Evolutionary conservation across 768 basidiomycete species (phyloP).

Genomic region (Calocybe gangraenosa): DNA sequence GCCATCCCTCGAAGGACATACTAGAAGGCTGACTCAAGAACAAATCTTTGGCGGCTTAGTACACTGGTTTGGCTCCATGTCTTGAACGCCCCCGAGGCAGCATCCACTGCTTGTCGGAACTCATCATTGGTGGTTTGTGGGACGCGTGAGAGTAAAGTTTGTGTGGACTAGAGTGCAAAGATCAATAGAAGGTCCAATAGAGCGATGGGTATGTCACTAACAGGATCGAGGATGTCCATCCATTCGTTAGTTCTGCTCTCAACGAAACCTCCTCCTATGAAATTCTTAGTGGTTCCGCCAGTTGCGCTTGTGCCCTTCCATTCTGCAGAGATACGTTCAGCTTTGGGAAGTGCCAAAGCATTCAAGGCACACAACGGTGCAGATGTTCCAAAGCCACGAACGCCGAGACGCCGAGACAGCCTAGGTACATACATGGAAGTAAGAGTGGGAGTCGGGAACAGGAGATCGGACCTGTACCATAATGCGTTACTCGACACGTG

Average conservation of each 20-base stretch:
- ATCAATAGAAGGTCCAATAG: conserved; percentile 3
- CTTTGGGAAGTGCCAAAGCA: conserved; percentile 52
- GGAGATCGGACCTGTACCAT: conserved; percentile 3
- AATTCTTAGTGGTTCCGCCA: conserved; percentile 89
- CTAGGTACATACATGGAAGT: conserved; percentile 28
- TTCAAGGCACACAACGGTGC: conserved; percentile 45
- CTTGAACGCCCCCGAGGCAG: conserved; percentile 83
- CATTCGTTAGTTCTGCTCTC: conserved; percentile 76
- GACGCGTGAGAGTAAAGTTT: conserved; percentile 83
- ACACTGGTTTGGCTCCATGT: conserved; percentile 86
- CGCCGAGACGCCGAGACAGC: conserved; percentile 25
- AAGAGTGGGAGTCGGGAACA: neutral
- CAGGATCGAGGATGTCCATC: conserved; percentile 89
- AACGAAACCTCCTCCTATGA: conserved; percentile 85
- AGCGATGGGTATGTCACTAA: conserved; percentile 33
- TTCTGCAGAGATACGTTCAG: conserved; percentile 63
- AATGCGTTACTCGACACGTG: too few relatives aligned
- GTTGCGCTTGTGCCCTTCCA: conserved; percentile 88
- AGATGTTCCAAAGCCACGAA: conserved; percentile 42
- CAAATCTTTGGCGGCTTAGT: conserved; percentile 82
- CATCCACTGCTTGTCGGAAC: conserved; percentile 78
- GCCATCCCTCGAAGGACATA: neutral
- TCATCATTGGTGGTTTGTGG: conserved; percentile 84
- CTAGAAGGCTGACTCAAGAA: conserved; percentile 67
- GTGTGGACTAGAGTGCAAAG: conserved; percentile 61